Evolutionary conservation across 371 early-diverging fungal species (phyloP), one percentile per base, ranked within the genome.

Genomic region (Mucor velutinosus): DNA sequence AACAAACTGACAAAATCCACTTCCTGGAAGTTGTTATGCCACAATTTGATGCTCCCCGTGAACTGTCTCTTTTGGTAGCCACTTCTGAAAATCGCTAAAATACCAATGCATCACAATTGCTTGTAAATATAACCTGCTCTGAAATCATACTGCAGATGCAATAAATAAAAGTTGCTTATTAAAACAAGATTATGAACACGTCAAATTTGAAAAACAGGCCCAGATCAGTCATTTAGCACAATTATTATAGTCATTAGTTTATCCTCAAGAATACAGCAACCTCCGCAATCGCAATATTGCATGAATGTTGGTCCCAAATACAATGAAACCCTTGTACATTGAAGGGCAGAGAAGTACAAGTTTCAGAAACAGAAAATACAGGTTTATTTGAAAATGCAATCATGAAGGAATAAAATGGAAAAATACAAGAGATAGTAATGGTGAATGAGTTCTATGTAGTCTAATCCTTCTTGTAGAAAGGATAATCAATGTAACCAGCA

Each of bases 21-120:
- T 77, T 80, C 53, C 11, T 80, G 5, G 80, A 80, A 70, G 67
- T 80, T n/a, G 57, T 77, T 15, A 76, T 80, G 76, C 76, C 77
- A 55, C 62, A 62, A 45, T 67, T 74, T 35, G 80, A 80, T 65
- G 72, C 76, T 29, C 80, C 80, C 43, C 67, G 73, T 61, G 77
- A 80, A 66, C 53, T 80, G 25, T 30, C 66, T 25, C 25, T 70
- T 29, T 63, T 75, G 35, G 68, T 70, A 15, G 69, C 65, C 19
- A 70, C 75, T 5, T 74, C 74, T 21, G 78, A 71, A 55, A 71
- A 71, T 21, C 62, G 71, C n/a, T 66, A 71, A 62, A 66, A 65
- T 12, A 7, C 7, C n/a, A 45, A n/a, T 7, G 4, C n/a, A 45
- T 45, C 19, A 45, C n/a, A n/a, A 4, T 45, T 19, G n/a, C 45